phyloP scores from a whole-genome alignment of 2,329 filamentous ascomycete genomes.

The Neopestalotiopsis rosae region DNA sequence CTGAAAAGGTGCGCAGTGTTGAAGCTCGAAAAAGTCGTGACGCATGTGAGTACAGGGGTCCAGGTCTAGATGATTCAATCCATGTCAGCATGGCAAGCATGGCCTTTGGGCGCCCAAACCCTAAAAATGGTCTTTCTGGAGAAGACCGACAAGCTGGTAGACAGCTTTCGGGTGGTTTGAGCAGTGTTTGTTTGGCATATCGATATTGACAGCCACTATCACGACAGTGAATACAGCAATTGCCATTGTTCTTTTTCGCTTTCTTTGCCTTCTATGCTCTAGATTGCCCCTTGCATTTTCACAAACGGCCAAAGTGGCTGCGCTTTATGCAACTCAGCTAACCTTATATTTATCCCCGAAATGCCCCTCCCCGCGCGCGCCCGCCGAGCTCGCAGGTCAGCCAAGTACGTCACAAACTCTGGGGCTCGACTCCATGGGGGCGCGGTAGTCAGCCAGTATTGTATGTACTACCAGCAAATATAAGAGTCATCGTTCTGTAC shows the following conservation, averaged over 20 bases:
- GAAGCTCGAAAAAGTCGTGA: slow-evolving; percentile 7
- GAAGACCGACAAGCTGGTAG: background rate
- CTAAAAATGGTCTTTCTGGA: background rate
- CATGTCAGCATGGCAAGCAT: background rate
- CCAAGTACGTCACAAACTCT: background rate
- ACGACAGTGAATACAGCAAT: background rate
- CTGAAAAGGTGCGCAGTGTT: background rate
- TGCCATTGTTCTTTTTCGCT: background rate
- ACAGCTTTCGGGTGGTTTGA: no score
- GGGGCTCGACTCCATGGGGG: background rate
- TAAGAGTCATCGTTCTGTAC: no score
- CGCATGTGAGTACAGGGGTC: slow-evolving; percentile 8
- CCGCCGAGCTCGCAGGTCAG: background rate
- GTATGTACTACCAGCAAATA: background rate
- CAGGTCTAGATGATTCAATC: background rate
- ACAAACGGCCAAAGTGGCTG: background rate
- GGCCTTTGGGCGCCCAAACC: background rate
- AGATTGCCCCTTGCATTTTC: background rate
- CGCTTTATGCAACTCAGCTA: background rate
- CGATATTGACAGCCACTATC: background rate
- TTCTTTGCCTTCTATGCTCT: background rate
- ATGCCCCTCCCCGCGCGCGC: background rate
- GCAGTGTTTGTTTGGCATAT: background rate
- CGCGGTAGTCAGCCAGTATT: background rate
- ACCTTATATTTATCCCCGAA: background rate